Percentiles rank a stretch among this genome's conserved stretches.
Conservation (phyloP, 768 basidiomycete species). For the Pleurotus citrinopileatus region DNA sequence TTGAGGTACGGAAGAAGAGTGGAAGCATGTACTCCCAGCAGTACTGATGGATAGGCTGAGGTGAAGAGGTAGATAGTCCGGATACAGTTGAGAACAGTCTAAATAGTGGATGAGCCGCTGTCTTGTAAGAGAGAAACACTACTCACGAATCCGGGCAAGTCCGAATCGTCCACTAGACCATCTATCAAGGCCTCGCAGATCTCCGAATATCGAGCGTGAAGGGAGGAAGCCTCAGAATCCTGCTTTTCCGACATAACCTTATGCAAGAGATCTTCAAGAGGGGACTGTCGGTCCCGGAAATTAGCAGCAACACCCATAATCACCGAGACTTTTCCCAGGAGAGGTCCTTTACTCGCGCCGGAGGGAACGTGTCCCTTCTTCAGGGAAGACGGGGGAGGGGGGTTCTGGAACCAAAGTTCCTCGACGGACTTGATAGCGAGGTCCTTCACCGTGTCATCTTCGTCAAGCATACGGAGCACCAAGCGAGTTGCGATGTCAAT, state of each 20-base stretch:
- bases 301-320: constrained; percentile 84
- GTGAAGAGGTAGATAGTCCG: constrained; percentile 82
- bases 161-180: constrained; percentile 83
- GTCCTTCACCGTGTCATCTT: constrained; percentile 94
- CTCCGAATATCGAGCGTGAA: constrained; percentile 72
- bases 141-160: constrained; percentile 74
- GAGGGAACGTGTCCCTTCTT: constrained; percentile 32
- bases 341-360: constrained; percentile 53
- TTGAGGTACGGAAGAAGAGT: constrained; percentile 90
- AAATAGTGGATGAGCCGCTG: constrained; percentile 5
- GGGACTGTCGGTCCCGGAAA: constrained; percentile 81
- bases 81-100: constrained; percentile 85
- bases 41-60: constrained; percentile 76
- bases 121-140: neutral
- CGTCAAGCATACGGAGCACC: constrained; percentile 82
- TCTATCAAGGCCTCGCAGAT: constrained; percentile 87
- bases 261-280: constrained; percentile 81
- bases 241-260: constrained; percentile 77
- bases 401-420: constrained; percentile 80
- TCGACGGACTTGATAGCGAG: constrained; percentile 87
- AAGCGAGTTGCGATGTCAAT: constrained; percentile 83
- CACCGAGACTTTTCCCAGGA: constrained; percentile 67
- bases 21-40: constrained; percentile 82
- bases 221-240: constrained; percentile 44
- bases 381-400: constrained; percentile 27